Conservation (phyloP, 2,329 filamentous ascomycete species). For the Tolypocladium tropicale region DNA sequence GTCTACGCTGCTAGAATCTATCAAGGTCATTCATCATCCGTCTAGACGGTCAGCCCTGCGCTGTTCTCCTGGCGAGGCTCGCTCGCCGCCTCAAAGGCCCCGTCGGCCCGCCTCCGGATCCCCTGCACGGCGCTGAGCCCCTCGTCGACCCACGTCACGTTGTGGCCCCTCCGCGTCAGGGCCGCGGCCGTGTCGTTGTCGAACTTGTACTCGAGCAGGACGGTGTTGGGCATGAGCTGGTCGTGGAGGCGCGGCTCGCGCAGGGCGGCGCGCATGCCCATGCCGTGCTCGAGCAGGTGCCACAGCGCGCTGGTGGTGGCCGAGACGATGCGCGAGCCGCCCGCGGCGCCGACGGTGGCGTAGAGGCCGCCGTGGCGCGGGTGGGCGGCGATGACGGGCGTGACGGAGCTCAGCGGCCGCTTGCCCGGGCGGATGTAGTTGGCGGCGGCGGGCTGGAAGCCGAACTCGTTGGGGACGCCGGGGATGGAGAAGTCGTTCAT, state of each 20-base stretch:
- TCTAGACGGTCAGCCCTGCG: slow-evolving; percentile 44
- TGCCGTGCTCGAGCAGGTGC: slow-evolving; percentile 55
- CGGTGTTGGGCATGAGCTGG: slow-evolving; percentile 64
- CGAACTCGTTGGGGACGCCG: slow-evolving; percentile 66
- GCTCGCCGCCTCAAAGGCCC: slow-evolving; percentile 65
- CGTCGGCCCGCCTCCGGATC: slow-evolving; percentile 48
- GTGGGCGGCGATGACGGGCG: slow-evolving; percentile 63
- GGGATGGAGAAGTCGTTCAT: slow-evolving; percentile 84
- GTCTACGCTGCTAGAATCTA: neutral
- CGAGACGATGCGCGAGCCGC: slow-evolving; percentile 76
- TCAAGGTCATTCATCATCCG: neutral
- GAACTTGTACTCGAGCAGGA: slow-evolving; percentile 59
- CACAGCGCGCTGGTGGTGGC: slow-evolving; percentile 65
- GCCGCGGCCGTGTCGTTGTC: slow-evolving; percentile 53
- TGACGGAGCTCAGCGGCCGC: slow-evolving; percentile 73
- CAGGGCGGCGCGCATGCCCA: slow-evolving; percentile 53
- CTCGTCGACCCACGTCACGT: slow-evolving; percentile 57
- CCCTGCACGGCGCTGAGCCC: slow-evolving; percentile 62
- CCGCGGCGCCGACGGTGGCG: slow-evolving; percentile 64
- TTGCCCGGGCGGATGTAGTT: slow-evolving; percentile 80
- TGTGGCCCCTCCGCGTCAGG: slow-evolving; percentile 56
- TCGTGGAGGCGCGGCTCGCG: slow-evolving; percentile 64
- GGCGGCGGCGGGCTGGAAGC: slow-evolving; percentile 65
- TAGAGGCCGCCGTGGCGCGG: slow-evolving; percentile 50
- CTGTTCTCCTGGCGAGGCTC: slow-evolving; percentile 68